A percentile compares a stretch with the other conserved stretches of the same genome.
Evolutionary conservation across 1,284 basidiomycete genomes (phyloP).

Genomic region (Cryptococcus sp.): DNA sequence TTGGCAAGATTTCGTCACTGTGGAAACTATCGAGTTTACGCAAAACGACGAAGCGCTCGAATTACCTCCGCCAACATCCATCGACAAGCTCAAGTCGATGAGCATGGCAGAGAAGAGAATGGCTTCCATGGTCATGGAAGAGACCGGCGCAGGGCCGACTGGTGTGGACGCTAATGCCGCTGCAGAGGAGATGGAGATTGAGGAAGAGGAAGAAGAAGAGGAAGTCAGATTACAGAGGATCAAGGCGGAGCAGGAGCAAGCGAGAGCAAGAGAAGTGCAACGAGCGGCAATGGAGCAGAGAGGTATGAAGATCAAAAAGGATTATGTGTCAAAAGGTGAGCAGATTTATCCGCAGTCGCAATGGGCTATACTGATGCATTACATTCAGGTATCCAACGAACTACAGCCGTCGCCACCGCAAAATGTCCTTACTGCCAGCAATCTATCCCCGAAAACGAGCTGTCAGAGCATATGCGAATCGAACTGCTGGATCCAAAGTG

Average conservation of each 20-base stretch:
- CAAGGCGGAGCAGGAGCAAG: slow-evolving; percentile 73
- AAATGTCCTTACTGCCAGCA: slow-evolving; percentile 93
- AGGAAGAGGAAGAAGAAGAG: slow-evolving; percentile 56
- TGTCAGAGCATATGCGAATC: slow-evolving; percentile 97
- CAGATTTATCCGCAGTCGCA: slow-evolving; percentile 5
- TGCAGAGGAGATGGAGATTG: slow-evolving; percentile 60
- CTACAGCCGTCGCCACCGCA: slow-evolving; percentile 66
- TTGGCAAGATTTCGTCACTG: slow-evolving; percentile 99
- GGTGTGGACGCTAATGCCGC: slow-evolving; percentile 51
- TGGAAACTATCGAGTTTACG: slow-evolving; percentile 98
- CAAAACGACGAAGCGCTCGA: slow-evolving; percentile 86
- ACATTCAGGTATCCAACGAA: slow-evolving; percentile 62
- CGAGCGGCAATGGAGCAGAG: slow-evolving; percentile 72
- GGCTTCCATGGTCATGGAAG: slow-evolving; percentile 98
- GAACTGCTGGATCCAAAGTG: slow-evolving; percentile 95
- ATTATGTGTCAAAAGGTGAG: slow-evolving; percentile 92
- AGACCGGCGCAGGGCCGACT: slow-evolving; percentile 76
- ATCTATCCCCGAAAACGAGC: slow-evolving; percentile 88
- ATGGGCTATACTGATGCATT: background rate
- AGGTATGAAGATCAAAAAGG: slow-evolving; percentile 94
- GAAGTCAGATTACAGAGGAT: slow-evolving; percentile 65
- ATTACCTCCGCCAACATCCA: slow-evolving; percentile 89
- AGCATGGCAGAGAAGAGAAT: slow-evolving; percentile 95
- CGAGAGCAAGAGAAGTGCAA: slow-evolving; percentile 71
- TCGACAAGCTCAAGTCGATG: slow-evolving; percentile 94